phyloP scores from a whole-genome alignment of 495 filamentous ascomycete genomes.

The Oidiodendron maius region DNA sequence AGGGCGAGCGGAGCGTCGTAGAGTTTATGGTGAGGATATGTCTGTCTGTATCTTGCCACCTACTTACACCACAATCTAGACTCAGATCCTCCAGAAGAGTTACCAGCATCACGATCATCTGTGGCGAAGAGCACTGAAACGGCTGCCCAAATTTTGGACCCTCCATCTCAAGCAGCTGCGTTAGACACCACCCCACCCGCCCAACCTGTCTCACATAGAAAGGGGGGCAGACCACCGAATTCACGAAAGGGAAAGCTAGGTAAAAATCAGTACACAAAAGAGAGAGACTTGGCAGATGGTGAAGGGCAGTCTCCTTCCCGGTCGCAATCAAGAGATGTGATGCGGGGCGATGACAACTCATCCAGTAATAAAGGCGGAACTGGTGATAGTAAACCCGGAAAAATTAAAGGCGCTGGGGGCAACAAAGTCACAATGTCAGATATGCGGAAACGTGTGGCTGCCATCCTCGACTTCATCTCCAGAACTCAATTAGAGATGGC shows the following conservation, averaged over 20 bases:
- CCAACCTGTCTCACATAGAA: conserved; percentile 36
- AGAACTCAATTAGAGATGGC: conserved; percentile 89
- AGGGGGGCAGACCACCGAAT: conserved; percentile 60
- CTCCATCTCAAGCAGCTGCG: conserved; percentile 30
- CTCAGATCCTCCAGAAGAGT: conserved; percentile 53
- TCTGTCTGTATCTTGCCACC: conserved; percentile 12
- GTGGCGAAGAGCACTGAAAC: conserved; percentile 26
- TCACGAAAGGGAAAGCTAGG: conserved; percentile 62
- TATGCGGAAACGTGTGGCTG: conserved; percentile 79
- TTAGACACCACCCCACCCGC: conserved; percentile 29
- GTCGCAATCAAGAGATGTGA: conserved; percentile 60
- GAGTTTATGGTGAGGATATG: conserved; percentile 62
- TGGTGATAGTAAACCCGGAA: conserved; percentile 24
- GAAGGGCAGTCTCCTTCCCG: conserved; percentile 59
- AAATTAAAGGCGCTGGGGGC: conserved; percentile 31
- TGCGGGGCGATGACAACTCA: conserved; percentile 18
- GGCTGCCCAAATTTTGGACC: conserved; percentile 15
- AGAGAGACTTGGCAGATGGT: conserved; percentile 50
- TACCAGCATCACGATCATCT: conserved; percentile 36
- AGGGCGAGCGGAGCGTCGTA: conserved; percentile 63
- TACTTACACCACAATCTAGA: conserved; percentile 36
- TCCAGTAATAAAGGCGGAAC: conserved; percentile 20
- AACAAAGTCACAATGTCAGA: conserved; percentile 83
- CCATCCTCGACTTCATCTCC: conserved; percentile 84
- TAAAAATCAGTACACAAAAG: conserved; percentile 81